Evolutionary conservation across 2,329 filamentous ascomycete species (phyloP).

Genomic region (Penicillium sp.): DNA sequence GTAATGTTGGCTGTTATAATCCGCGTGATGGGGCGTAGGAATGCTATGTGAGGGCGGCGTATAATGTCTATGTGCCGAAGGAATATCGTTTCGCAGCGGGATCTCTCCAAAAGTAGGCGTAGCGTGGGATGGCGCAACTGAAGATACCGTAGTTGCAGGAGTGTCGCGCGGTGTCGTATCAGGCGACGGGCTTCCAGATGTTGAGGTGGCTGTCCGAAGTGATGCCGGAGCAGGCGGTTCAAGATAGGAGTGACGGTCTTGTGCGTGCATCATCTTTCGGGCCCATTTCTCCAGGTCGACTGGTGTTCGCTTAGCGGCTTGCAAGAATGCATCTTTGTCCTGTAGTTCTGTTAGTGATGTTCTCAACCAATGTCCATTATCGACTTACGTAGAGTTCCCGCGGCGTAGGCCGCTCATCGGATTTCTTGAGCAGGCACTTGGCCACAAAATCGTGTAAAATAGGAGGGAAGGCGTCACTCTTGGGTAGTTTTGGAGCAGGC

Average conservation of each 20-base stretch:
- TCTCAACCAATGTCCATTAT: not conserved
- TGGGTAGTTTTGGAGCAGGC: slow-evolving; percentile 85
- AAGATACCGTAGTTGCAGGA: slow-evolving; percentile 37
- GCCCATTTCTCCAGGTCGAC: slow-evolving; percentile 94
- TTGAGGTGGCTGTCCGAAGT: slow-evolving; percentile 40
- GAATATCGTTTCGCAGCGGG: slow-evolving; percentile 48
- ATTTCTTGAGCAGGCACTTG: slow-evolving; percentile 87
- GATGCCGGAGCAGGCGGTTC: slow-evolving; percentile 77
- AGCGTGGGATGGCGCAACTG: slow-evolving; percentile 30
- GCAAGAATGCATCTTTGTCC: slow-evolving; percentile 91
- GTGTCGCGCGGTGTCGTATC: slow-evolving; percentile 16
- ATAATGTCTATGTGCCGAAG: slow-evolving; percentile 25
- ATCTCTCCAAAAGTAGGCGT: slow-evolving; percentile 72
- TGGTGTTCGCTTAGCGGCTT: slow-evolving; percentile 92
- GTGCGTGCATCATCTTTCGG: slow-evolving; percentile 84
- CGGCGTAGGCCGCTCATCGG: slow-evolving; percentile 83
- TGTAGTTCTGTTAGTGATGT: slow-evolving; percentile 32
- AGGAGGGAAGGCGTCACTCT: slow-evolving; percentile 93
- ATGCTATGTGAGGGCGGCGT: slow-evolving; percentile 1
- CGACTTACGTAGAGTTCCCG: slow-evolving; percentile 80
- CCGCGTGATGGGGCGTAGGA: not conserved
- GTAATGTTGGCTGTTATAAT: slow-evolving; percentile 1
- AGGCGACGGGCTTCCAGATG: slow-evolving; percentile 12
- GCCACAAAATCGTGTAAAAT: slow-evolving; percentile 97
- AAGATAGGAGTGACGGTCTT: slow-evolving; percentile 93